Evolutionary conservation across 2,329 filamentous ascomycete species (phyloP), one percentile per base, ranked within the genome.

Genomic region (Dactylonectria macrodidyma): DNA sequence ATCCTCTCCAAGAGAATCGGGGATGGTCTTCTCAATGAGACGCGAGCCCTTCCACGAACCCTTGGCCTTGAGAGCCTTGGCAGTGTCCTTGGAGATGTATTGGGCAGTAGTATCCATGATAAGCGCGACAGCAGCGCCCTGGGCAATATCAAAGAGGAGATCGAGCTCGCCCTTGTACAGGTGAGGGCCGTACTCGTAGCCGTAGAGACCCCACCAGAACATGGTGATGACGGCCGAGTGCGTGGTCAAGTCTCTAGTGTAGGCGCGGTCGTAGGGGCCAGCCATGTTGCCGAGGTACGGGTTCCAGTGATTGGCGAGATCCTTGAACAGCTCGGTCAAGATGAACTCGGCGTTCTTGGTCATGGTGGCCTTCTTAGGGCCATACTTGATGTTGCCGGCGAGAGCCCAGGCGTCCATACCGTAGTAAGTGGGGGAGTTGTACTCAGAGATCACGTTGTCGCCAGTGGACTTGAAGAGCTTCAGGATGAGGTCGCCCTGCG

Each of bases 161-260:
- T 84, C 83, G 3, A 73, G 61, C 36, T 85, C 81, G 7, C 79
- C 76, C 59, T 80, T 80, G 38, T 77, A 78, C 2, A 81, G 80
- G 30, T 80, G 76, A 0, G 80, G 81, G 0, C 81, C 80, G 52
- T 78, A 78, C 3, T 79, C 78, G 47, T 81, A 78, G 0, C 83
- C 83, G 59, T 79, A 84, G 10, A 85, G 69, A 5, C 81, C 80
- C 83, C 83, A 85, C 75, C 79, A 82, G 68, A 80, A 83, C 59
- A 83, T 73, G 11, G 79, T 78, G n/a, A 84, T 69, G 46, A 84
- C 81, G 0, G 81, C 75, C 1, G 79, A 81, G 66, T 84, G 81
- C 5, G 74, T 74, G 1, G 80, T 81, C 9, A 65, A 22, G 48
- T 74, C 72, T 1, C 72, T 70, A 3, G 68, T 74, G 48, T 74